phyloP scores from a whole-genome alignment of 2,329 filamentous ascomycete species.

The Acrocalymma vagum region DNA sequence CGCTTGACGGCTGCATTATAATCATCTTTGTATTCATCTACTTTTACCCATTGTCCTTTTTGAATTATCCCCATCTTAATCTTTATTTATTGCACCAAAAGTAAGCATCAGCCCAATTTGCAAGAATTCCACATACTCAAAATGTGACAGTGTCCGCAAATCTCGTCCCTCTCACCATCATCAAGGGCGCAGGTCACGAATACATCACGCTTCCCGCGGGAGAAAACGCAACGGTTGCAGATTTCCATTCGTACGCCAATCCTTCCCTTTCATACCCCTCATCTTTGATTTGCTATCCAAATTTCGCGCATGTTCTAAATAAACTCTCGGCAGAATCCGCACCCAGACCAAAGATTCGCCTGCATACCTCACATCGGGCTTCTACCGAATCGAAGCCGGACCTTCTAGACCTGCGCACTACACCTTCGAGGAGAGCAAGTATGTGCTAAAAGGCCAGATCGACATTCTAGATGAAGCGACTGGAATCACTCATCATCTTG shows the following conservation, averaged over 20 bases:
- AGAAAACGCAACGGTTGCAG: constrained; percentile 33
- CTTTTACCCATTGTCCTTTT: background rate
- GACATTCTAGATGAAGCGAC: constrained; percentile 35
- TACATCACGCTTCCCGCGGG: constrained; percentile 32
- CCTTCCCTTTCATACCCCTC: background rate
- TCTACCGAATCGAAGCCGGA: constrained; percentile 33
- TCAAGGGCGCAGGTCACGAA: constrained; percentile 35
- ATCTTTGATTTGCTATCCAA: background rate
- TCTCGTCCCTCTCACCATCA: constrained; percentile 31
- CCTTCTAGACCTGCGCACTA: constrained; percentile 26
- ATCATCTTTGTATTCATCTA: too few relatives aligned
- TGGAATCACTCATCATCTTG: constrained; percentile 31
- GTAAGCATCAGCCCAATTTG: background rate
- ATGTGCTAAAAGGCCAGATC: constrained; percentile 32
- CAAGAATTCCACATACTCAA: background rate
- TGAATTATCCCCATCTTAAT: background rate
- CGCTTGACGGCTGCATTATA: constrained; percentile 14
- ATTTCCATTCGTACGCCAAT: constrained; percentile 31
- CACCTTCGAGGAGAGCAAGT: constrained; percentile 36
- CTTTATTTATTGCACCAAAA: background rate
- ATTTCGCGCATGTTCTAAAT: background rate
- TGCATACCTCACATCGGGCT: constrained; percentile 32
- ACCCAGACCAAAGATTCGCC: constrained; percentile 30
- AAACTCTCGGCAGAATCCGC: constrained; percentile 15
- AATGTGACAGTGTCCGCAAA: constrained; percentile 21